Evolutionary conservation across 257 asterid genomes (phyloP), one percentile per base, ranked within the genome.

Genomic region (Rehmannia glutinosa): DNA sequence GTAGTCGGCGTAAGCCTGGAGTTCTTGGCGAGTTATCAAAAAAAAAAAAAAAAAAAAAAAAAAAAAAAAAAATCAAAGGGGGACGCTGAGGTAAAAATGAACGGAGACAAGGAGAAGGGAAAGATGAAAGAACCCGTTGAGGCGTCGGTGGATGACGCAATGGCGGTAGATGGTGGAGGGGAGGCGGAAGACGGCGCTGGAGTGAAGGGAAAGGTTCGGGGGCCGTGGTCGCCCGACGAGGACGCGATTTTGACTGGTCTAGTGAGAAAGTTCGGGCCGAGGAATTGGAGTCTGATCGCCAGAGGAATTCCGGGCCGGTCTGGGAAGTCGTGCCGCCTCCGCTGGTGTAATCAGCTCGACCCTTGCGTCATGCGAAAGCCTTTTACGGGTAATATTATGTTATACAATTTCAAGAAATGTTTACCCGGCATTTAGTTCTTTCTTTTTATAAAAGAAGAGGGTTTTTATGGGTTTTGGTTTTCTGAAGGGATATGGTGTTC

Each of bases 271-370:
- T 76, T 84, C 8, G 94, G 96, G 25, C 78, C 91, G 39, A 82
- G 90, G 80, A 89, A 87, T 50, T 89, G 96, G 96, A 77, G 83
- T 50, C 43, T 85, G 86, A 87, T 89, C 78, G 89, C 89, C 15
- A 76, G 82, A 15, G 91, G 96, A 28, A 78, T 89, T 46, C 85
- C 91, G 9, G 90, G 92, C 2, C 80, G 95, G 69, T 80, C 96
- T 60, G 95, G 92, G 38, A 89, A 89, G 73, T 89, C 95, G 65
- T 89, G 95, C 81, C 92, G 95, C 46, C 95, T 89, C 50, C 90
- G 96, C 13, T 89, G 95, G 96, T 87, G 92, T 62, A 89, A 89
- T 85, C 96, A 89, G 80, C 96, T 89, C 59, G 84, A 87, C 70
- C 96, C 95, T 56, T 30, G 20, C 68, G 85, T 89, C 72, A 81